Base-by-base conservation (phyloP, 2,329 filamentous ascomycete genomes). In the Pseudogymnoascus sp. region DNA sequence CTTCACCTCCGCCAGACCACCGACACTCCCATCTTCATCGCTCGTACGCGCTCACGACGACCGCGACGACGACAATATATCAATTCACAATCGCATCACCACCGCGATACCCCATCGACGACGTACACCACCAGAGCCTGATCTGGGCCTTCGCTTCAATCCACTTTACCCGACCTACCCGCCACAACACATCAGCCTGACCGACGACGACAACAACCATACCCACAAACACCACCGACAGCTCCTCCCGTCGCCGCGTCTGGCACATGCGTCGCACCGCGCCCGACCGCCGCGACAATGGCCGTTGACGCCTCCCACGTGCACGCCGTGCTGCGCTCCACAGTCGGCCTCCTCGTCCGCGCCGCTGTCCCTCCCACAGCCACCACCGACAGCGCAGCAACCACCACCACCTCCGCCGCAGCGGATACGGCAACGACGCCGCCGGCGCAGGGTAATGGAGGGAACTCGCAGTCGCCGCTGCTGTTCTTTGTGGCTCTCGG, bases 401-500 rank as follows among this genome's bases (percentile, higher is more conserved):
- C 63, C 63, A 63, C 73, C 23, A 68, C 66, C 66, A 65, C 68
- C 62, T 69, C 66, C 67, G 67, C 62, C 37, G 66, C 61, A 64
- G 65, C 14, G 1, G 29, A 31, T 61, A 64, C 62, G 11, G 74
- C 74, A 23, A 31, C 29, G 7, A 31, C 29, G 29, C 29, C 29
- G 29, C 29, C 29, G 29, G 1, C 29, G 29, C 29, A 31, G 29
- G 29, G 10, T 31, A 71, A 72, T 63, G 72, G 73, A 57, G 74
- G 73, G 29, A 83, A 83, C 37, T 88, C 86, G 51, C 90, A 83
- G 73, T 92, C 89, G 39, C 90, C 90, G 40, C 76, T 95, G 64
- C 80, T 95, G 5, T 97, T 97, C 79, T 97, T 97, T 74, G 92
- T 97, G 64, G 93, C 95, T 14, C 81, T 99, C 31, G 95, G 95